Base-by-base conservation (phyloP, 768 basidiomycete species). In the Mycena galopus region DNA sequence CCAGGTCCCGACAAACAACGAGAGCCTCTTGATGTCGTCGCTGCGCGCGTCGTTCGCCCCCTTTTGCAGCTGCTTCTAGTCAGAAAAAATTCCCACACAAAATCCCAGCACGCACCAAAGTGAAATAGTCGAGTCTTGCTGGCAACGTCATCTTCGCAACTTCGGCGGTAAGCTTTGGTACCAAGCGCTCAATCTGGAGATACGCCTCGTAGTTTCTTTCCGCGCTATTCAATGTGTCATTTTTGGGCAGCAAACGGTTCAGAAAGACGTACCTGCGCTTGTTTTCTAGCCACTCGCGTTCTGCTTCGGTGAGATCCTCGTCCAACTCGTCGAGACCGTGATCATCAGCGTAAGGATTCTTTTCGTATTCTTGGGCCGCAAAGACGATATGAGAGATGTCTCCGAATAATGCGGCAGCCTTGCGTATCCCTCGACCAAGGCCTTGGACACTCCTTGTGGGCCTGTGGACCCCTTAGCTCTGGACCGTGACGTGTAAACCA, bases 21-120 rank as follows among this genome's bases (percentile, higher is more conserved):
- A 55, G 0, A 62, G n/a, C n/a, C 58, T 33, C 7, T 23, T 10
- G 47, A 60, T 10, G 30, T 72, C 59, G 32, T 72, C 65, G 58
- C 71, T 67, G 37, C 64, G 65, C 2, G 57, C 63, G 25, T 65
- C n/a, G n/a, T n/a, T n/a, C n/a, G n/a, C n/a, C n/a, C n/a, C n/a
- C n/a, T n/a, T n/a, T n/a, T n/a, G n/a, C 64, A 30, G 6, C 59
- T 27, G 57, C 35, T 4, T 27, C 47, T 29, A 51, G 16, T 67
- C 44, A 60, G 57, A 37, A 37, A 14, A 37, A 1, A 37, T n/a
- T 35, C 2, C 47, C 56, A 3, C 39, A 32, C 19, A 2, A 11
- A 6, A 16, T 19, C 19, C 2, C 14, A 21, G 33, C 39, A 63
- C 58, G 5, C 12, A 60, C 35, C 35, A 69, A 51, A 21, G 23